phyloP scores from a whole-genome alignment of 2,329 filamentous ascomycete genomes.

The Alternaria ventricosa region DNA sequence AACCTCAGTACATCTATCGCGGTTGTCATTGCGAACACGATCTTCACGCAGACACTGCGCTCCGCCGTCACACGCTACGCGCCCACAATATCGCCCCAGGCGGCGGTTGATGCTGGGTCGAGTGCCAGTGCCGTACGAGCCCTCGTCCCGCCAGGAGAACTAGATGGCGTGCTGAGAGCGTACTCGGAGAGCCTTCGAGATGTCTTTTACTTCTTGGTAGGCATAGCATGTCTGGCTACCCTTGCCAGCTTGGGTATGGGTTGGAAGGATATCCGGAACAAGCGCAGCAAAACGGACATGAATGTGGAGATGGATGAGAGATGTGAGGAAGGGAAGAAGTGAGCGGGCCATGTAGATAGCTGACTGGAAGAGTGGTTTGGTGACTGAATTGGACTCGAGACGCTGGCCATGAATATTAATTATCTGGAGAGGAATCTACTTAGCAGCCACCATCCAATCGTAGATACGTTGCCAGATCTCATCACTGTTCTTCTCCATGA shows the following conservation, averaged over 20 bases:
- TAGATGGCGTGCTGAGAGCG: conserved; percentile 28
- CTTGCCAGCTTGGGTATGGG: conserved; percentile 29
- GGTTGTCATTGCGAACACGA: conserved; percentile 37
- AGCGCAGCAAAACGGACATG: not conserved
- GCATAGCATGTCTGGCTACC: conserved; percentile 17
- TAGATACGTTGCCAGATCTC: conserved; percentile 1
- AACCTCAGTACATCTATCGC: conserved; percentile 43
- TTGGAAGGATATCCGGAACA: conserved; percentile 32
- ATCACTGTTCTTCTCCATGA: conserved; percentile 5
- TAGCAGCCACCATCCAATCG: not conserved
- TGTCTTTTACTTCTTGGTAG: conserved; percentile 33
- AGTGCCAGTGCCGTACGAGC: conserved; percentile 29
- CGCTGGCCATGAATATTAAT: not conserved
- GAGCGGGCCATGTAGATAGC: not conserved
- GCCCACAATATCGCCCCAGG: conserved; percentile 29
- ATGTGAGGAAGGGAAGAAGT: not conserved
- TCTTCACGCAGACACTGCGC: conserved; percentile 34
- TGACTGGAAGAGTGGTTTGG: not conserved
- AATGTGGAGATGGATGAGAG: not conserved
- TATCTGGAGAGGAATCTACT: not conserved
- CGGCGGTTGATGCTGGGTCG: conserved; percentile 31
- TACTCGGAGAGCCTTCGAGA: conserved; percentile 33
- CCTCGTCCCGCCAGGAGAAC: conserved; percentile 21
- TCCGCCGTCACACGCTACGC: conserved; percentile 24
- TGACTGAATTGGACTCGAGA: not conserved